phyloP scores from a whole-genome alignment of 2,329 filamentous ascomycete species.

The Neonectria punicea region DNA sequence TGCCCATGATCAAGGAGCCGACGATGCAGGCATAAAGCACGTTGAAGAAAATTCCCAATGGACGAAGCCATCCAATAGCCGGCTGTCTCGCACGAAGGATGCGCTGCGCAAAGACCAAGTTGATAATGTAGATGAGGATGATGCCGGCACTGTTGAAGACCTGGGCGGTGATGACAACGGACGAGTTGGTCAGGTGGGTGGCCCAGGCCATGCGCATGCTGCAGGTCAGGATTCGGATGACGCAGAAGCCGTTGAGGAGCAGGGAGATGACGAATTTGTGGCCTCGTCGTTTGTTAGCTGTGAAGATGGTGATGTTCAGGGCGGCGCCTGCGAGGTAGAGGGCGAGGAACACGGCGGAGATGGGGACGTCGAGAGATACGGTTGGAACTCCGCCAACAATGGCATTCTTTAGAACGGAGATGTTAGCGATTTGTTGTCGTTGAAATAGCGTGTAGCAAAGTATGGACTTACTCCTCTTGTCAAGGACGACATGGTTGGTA shows the following conservation, averaged over 20 bases:
- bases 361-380: not conserved
- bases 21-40: not conserved
- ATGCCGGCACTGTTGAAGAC: constrained; percentile 4
- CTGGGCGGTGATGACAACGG: not conserved
- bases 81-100: constrained; percentile 3
- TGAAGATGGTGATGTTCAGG: not conserved
- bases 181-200: not conserved
- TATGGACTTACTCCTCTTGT: not conserved
- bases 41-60: not conserved
- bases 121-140: constrained; percentile 4
- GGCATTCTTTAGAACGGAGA: not conserved
- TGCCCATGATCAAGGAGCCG: not conserved
- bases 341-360: not conserved
- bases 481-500: not conserved
- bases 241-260: not conserved
- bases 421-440: not conserved
- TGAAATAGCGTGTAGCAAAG: not conserved
- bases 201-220: constrained; percentile 1
- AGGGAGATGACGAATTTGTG: constrained; percentile 1
- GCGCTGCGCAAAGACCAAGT: constrained; percentile 1
- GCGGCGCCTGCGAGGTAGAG: not conserved
- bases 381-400: not conserved
- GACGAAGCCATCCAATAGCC: not conserved
- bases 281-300: not conserved
- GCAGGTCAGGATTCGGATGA: not conserved